These are phyloP conservation scores for Lyophyllum semitale DNA, from an alignment of 768 basidiomycete genomes.

Conservation along the genomic window DNA sequence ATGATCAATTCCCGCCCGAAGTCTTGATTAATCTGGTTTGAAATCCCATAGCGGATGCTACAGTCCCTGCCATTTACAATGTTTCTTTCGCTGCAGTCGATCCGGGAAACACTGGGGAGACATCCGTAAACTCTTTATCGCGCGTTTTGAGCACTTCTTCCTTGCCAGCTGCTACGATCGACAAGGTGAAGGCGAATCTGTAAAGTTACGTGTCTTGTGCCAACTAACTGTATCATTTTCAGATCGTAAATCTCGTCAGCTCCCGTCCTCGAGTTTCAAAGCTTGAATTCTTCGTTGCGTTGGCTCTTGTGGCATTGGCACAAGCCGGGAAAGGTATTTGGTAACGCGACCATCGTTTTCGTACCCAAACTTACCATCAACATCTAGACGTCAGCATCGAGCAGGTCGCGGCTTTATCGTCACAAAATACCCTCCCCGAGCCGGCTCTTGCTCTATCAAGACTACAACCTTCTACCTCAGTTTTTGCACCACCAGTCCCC, in stretches of 20 bases:
- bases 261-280: slow-evolving; percentile 79
- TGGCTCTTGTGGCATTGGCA: slow-evolving; percentile 85
- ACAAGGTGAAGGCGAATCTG: slow-evolving; percentile 54
- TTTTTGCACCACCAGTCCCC: slow-evolving; percentile 40
- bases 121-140: slow-evolving; percentile 81
- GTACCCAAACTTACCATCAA: slow-evolving; percentile 2
- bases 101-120: slow-evolving; percentile 68
- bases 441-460: slow-evolving; percentile 67
- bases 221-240: background rate
- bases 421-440: slow-evolving; percentile 77
- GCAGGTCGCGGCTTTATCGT: slow-evolving; percentile 73
- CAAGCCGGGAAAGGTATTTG: slow-evolving; percentile 75
- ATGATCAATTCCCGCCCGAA: background rate
- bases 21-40: slow-evolving; percentile 3
- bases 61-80: slow-evolving; percentile 77
- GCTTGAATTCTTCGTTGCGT: slow-evolving; percentile 88
- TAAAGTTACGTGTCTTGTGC: background rate
- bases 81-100: slow-evolving; percentile 75
- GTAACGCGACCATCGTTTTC: background rate
- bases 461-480: slow-evolving; percentile 54
- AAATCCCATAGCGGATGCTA: slow-evolving; percentile 67
- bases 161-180: slow-evolving; percentile 80
- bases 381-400: slow-evolving; percentile 75
- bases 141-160: slow-evolving; percentile 77
- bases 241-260: slow-evolving; percentile 93